Conservation (phyloP, 2,329 filamentous ascomycete species). For the Colletotrichum sp. region DNA sequence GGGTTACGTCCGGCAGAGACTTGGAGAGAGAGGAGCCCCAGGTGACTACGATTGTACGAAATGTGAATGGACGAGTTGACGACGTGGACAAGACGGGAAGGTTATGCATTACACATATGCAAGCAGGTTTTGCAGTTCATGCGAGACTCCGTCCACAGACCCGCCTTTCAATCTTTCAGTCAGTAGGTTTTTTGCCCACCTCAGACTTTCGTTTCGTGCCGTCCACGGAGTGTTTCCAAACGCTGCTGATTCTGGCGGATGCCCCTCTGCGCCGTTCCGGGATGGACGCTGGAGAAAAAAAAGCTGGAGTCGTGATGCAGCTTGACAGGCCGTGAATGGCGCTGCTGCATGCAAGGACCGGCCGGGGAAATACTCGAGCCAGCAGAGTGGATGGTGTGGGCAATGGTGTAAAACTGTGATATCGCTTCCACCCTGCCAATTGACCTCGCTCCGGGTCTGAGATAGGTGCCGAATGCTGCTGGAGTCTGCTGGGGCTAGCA, state of each 20-base stretch:
- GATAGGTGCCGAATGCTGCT: too few relatives aligned
- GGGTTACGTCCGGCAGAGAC: slow-evolving; percentile 14
- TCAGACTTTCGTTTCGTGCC: neutral
- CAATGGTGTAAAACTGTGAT: slow-evolving; percentile 4
- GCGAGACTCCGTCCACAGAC: slow-evolving; percentile 12
- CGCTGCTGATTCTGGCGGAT: neutral
- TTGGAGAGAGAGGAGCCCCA: neutral
- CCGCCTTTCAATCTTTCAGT: neutral
- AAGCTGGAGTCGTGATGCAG: slow-evolving; percentile 7
- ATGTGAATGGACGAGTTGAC: slow-evolving; percentile 10
- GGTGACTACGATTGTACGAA: slow-evolving; percentile 17
- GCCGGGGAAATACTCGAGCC: neutral
- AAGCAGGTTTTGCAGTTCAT: slow-evolving; percentile 23
- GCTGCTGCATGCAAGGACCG: slow-evolving; percentile 9
- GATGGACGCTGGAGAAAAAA: slow-evolving; percentile 4
- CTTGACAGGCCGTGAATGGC: slow-evolving; percentile 1
- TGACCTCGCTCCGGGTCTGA: neutral
- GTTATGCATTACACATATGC: slow-evolving; percentile 16
- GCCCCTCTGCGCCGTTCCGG: neutral
- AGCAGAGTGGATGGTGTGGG: neutral
- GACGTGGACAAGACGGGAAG: slow-evolving; percentile 9
- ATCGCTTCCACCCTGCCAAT: neutral
- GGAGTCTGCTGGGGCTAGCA: neutral
- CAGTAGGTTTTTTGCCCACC: neutral
- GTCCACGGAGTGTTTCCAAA: neutral